Base-by-base conservation (phyloP, 2,329 filamentous ascomycete genomes). In the Neophaeococcomyces aloes region DNA sequence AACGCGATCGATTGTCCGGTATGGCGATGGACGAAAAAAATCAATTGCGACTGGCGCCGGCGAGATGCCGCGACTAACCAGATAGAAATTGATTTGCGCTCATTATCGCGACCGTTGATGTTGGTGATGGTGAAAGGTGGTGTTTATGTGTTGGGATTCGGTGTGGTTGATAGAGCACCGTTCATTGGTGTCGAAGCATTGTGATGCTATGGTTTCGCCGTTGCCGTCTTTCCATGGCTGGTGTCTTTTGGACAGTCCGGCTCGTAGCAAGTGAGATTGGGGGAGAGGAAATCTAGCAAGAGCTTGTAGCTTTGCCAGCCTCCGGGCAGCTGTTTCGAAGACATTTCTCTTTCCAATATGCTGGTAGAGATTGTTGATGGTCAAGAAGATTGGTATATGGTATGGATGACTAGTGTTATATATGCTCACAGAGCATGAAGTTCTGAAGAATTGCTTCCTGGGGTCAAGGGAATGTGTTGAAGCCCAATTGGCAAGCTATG, bases 401-500 rank as follows among this genome's bases (percentile, higher is more conserved):
- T 18, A 19, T 11, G 10, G 27, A 32, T n/a, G 21, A 19, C 29
- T 33, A 21, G 38, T 13, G n/a, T 41, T 18, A 42, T 42, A 42
- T 42, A 35, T 39, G 39, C 31, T 35, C 31, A 35, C 31, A 34
- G 39, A 27, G 30, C 30, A 35, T 5, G 31, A 42, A 19, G 19
- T 42, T 15, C 31, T 18, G 13, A 23, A 35, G 27, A 30, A 8
- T 8, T 18, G 10, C 11, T 14, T 33, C 19, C 14, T 31, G 23
- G 19, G 27, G 15, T 10, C 32, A 29, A 6, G 15, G 11, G 11
- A 8, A 27, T 11, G n/a, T 21, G 21, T 34, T 42, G 39, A 42
- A 29, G 19, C 39, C 39, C 30, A 42, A 42, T 35, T 18, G 21
- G 35, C 39, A 42, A 42, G 30, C 10, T 29, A 34, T 33, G n/a